Evolutionary conservation across 2,329 filamentous ascomycete genomes (phyloP).

Genomic region (Metarhizium anisopliae): DNA sequence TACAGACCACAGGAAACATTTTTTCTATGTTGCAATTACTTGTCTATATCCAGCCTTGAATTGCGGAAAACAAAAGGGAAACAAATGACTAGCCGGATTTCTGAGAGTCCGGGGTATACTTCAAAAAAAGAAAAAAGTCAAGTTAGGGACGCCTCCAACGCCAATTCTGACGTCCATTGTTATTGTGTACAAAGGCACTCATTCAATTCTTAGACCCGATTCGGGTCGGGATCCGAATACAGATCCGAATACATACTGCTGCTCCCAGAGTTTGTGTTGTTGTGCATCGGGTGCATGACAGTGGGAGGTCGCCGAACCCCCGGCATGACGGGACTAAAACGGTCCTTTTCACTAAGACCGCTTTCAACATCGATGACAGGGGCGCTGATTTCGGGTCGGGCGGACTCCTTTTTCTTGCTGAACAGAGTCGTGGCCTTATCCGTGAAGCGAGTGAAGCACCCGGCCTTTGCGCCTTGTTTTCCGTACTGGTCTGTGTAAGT

Average conservation of each 20-base stretch:
- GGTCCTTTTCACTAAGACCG: constrained; percentile 18
- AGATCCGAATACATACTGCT: constrained; percentile 41
- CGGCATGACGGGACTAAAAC: constrained; percentile 47
- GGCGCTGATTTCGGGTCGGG: constrained; percentile 22
- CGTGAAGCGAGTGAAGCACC: constrained; percentile 3
- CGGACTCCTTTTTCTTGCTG: constrained; percentile 11
- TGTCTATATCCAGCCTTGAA: neutral
- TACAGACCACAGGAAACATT: neutral
- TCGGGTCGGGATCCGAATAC: constrained; percentile 44
- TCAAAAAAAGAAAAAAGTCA: neutral
- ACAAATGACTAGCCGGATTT: neutral
- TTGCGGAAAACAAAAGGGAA: neutral
- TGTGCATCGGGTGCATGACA: constrained; percentile 45
- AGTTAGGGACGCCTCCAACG: neutral
- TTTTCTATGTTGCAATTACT: neutral
- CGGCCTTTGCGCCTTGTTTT: constrained; percentile 30
- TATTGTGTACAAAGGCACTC: neutral
- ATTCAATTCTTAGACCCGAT: constrained; percentile 30
- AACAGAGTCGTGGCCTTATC: neutral
- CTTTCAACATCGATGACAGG: constrained; percentile 28
- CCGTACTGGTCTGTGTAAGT: constrained; percentile 32
- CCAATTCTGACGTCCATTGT: neutral
- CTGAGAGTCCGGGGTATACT: constrained; percentile 4
- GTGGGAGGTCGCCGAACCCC: constrained; percentile 47
- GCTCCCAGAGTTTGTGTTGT: constrained; percentile 15